phyloP scores from a whole-genome alignment of 2,329 filamentous ascomycete species.

The Colletotrichum neosansevieriae region DNA sequence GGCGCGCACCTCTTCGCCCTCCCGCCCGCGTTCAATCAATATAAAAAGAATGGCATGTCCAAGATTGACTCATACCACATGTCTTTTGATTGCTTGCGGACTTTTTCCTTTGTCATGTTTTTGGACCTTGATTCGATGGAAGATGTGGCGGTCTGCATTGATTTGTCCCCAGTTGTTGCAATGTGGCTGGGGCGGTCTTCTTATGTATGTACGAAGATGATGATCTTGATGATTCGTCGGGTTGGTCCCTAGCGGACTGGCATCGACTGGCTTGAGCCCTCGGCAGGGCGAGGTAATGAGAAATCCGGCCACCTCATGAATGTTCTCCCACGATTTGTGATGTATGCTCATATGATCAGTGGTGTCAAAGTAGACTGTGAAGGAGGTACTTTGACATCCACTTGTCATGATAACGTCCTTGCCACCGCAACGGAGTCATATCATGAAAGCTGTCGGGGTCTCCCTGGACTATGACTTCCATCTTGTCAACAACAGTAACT shows the following conservation, averaged over 20 bases:
- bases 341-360: neutral
- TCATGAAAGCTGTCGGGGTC: too few relatives aligned
- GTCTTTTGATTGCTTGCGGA: constrained; percentile 22
- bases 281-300: constrained; percentile 53
- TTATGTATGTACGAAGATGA: constrained; percentile 37
- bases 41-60: constrained; percentile 25
- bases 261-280: constrained; percentile 47
- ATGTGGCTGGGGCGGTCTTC: constrained; percentile 38
- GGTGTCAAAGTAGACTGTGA: neutral
- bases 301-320: constrained; percentile 52
- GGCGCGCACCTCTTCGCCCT: constrained; percentile 10
- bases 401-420: too few relatives aligned
- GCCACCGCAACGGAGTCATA: too few relatives aligned
- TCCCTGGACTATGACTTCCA: neutral
- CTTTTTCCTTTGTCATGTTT: constrained; percentile 30
- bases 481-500: neutral
- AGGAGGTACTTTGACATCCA: too few relatives aligned
- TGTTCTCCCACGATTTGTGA: neutral
- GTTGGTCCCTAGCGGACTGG: constrained; percentile 45
- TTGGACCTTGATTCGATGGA: constrained; percentile 22
- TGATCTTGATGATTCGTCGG: constrained; percentile 42
- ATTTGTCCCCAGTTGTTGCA: constrained; percentile 41
- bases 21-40: neutral
- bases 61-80: constrained; percentile 47
- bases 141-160: constrained; percentile 36